Percentiles rank a stretch among this genome's conserved stretches.
Evolutionary conservation across 331 rosid species (phyloP).

Genomic region (Stylosanthes scabra): DNA sequence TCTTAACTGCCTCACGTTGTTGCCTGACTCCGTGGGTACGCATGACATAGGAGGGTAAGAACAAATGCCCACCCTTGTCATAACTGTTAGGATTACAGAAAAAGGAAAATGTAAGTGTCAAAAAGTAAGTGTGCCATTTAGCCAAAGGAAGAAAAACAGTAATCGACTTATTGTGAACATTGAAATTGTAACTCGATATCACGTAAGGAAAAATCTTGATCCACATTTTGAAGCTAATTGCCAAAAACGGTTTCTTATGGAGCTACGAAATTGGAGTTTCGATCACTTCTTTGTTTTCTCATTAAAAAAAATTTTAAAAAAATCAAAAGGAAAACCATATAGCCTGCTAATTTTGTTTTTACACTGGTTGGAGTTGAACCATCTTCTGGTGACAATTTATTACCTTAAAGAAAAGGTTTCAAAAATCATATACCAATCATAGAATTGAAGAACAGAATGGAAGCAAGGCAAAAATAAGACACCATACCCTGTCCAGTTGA

Average conservation of each 20-base stretch:
- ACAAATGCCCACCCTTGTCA: slow-evolving; percentile 94
- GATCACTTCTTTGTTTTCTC: neutral
- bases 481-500: slow-evolving; percentile 90
- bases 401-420: slow-evolving; percentile 22
- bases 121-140: slow-evolving; percentile 12
- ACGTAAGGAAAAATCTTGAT: slow-evolving; percentile 24
- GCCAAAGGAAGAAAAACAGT: slow-evolving; percentile 19
- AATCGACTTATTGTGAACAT: slow-evolving; percentile 18
- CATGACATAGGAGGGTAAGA: slow-evolving; percentile 88
- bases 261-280: slow-evolving; percentile 6
- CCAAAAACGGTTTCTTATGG: slow-evolving; percentile 4
- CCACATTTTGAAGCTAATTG: slow-evolving; percentile 18
- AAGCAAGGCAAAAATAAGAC: slow-evolving; percentile 26
- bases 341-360: no score
- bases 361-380: neutral
- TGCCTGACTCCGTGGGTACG: slow-evolving; percentile 92
- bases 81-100: slow-evolving; percentile 59
- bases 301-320: neutral
- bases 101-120: slow-evolving; percentile 22
- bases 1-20: slow-evolving; percentile 92
- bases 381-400: neutral
- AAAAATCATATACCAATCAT: slow-evolving; percentile 27
- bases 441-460: slow-evolving; percentile 30
- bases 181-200: slow-evolving; percentile 20
- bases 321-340: slow-evolving; percentile 17